Base-by-base conservation (phyloP, 768 basidiomycete species). In the Austroboletus eburneus region DNA sequence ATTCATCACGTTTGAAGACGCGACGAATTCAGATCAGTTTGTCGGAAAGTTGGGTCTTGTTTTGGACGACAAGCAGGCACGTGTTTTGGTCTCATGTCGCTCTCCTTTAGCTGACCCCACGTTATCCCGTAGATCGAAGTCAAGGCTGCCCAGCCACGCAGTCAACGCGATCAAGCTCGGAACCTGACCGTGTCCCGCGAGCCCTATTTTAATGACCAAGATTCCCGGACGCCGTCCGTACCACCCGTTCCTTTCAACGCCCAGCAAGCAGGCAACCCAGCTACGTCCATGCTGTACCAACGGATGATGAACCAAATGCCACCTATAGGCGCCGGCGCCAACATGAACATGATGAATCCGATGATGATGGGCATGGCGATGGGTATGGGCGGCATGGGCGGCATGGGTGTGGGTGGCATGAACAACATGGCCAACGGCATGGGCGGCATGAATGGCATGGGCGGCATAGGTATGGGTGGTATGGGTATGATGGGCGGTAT, bases 1-100 rank as follows among this genome's bases (percentile, higher is more conserved):
- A 1, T 91, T 91, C 51, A 83, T 91, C 37, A 91, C 88, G 0
- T 91, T 88, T 60, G 79, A 81, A 52, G 81, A 85, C 51, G 76
- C 75, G 32, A 66, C 68, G 5, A 78, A 76, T 48, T 75, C 83
- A 7, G 83, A 86, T 21, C 77, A 79, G 49, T 77, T 85, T 9
- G 77, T 91, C 34, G 80, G 78, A 3, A 79, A 79, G 50, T 69
- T 79, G n/a, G 82, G 80, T 13, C 71, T 89, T 35, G 69, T 81
- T 18, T 66, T 90, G 42, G 87, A 90, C 50, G 88, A 87, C 37
- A 88, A 89, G 58, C 77, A 83, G 74, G 89, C 83, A 41, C 50
- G 76, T 66, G 18, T 5, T n/a, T 29, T 21, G 9, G 5, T 13
- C 25, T 5, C n/a, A 16, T 33, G 9, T 33, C 16, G 9, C 16